Base-by-base conservation (phyloP, 2,329 filamentous ascomycete species). In the Microdochium paspali region DNA sequence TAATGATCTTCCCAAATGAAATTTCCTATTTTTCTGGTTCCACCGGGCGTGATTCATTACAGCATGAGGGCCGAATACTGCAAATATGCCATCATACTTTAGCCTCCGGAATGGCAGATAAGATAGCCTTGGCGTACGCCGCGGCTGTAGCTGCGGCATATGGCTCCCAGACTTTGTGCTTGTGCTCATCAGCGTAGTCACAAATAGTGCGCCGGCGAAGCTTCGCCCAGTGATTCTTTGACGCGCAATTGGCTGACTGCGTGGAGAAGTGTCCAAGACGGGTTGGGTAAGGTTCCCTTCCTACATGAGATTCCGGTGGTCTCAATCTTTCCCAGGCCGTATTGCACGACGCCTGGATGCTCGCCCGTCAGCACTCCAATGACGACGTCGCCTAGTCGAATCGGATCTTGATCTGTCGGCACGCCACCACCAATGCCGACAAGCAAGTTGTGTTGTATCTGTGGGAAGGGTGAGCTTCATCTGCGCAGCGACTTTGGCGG, bases 91-190 rank as follows among this genome's bases (percentile, higher is more conserved):
- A n/a, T n/a, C n/a, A n/a, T n/a, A 28, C 26, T 28, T 28, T 13
- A 28, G 26, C 25, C 6, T 7, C 7, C n/a, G 7, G 35, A 24
- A 42, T 28, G 13, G 7, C 26, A 13, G 13, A 13, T 13, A 28
- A 13, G 26, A 28, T 7, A 7, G 7, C 26, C 26, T 28, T 64
- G 44, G 58, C 51, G 26, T 43, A 56, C 10, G 60, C 55, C 1
- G 63, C 61, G 4, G 63, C 62, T 4, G 53, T 56, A 0, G 55
- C 56, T 3, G 63, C 59, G 9, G 62, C 63, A 54, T 62, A 66
- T 4, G 45, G 44, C 39, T 66, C 61, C 61, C 59, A 66, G 2
- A 26, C 47, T 24, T 61, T 59, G 32, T 40, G 9, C 32, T 40
- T 40, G 32, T 40, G 32, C 32, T 7, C 9, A 24, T 65, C 61